phyloP scores from a whole-genome alignment of 2,329 filamentous ascomycete genomes.

The Macrophomina pseudophaseolina region DNA sequence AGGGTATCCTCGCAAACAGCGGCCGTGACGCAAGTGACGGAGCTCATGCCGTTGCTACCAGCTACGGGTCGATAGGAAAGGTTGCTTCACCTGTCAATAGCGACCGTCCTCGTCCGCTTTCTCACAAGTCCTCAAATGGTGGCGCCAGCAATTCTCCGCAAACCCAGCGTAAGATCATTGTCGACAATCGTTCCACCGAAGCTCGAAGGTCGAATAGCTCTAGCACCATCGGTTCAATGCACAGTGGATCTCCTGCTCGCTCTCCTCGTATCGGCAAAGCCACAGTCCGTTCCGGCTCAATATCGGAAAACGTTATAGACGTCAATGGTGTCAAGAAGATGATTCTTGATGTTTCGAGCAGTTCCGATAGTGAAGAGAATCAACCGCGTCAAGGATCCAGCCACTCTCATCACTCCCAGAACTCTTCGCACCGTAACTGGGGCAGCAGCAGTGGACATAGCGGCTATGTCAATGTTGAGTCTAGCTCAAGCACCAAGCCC shows the following conservation, averaged over 20 bases:
- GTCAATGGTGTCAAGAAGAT: slow-evolving; percentile 76
- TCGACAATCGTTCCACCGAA: slow-evolving; percentile 7
- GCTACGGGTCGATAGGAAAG: slow-evolving; percentile 49
- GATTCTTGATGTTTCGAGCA: slow-evolving; percentile 71
- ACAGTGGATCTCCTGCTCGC: slow-evolving; percentile 33
- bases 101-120: neutral
- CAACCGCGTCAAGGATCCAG: slow-evolving; percentile 17
- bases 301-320: slow-evolving; percentile 79
- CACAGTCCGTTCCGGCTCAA: slow-evolving; percentile 72
- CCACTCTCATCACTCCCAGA: slow-evolving; percentile 16
- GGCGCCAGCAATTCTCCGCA: neutral
- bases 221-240: slow-evolving; percentile 42
- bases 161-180: slow-evolving; percentile 13
- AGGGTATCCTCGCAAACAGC: slow-evolving; percentile 59
- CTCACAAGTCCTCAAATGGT: neutral
- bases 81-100: neutral
- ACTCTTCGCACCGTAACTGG: slow-evolving; percentile 19
- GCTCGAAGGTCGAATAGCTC: slow-evolving; percentile 30
- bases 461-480: slow-evolving; percentile 8
- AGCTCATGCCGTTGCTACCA: slow-evolving; percentile 61
- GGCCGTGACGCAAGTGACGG: slow-evolving; percentile 66
- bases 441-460: slow-evolving; percentile 19
- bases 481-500: neutral
- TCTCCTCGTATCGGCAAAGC: slow-evolving; percentile 45
- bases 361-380: slow-evolving; percentile 31